A percentile compares a stretch with the other conserved stretches of the same genome.
phyloP scores from a whole-genome alignment of 805 yeast species.

The Teunomyces barrocoloradensis region DNA sequence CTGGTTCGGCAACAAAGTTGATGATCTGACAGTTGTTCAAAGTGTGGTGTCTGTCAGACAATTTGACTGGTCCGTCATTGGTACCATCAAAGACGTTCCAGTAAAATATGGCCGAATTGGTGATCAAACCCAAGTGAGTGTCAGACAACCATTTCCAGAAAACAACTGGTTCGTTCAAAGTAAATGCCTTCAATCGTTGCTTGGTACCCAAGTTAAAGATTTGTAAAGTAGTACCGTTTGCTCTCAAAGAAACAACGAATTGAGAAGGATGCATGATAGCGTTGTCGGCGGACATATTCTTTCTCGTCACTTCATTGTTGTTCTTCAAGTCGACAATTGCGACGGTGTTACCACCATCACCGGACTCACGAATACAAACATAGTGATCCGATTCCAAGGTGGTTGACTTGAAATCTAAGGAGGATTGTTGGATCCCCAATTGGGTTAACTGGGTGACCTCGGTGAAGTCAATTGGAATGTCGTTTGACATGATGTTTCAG shows the following conservation, averaged over 20 bases:
- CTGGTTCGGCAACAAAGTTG: conserved; percentile 78
- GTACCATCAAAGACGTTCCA: conserved; percentile 86
- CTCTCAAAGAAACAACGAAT: conserved; percentile 88
- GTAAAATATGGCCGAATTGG: conserved; percentile 68
- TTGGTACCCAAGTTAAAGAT: conserved; percentile 86
- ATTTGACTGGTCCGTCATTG: conserved; percentile 70
- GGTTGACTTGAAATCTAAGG: conserved; percentile 89
- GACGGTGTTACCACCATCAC: conserved; percentile 72
- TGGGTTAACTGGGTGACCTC: conserved; percentile 87
- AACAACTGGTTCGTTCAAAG: conserved; percentile 82
- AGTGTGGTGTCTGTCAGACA: conserved; percentile 81
- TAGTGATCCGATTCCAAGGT: conserved; percentile 92
- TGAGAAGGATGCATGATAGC: conserved; percentile 95
- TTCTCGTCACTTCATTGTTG: conserved; percentile 76
- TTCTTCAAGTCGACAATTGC: conserved; percentile 85
- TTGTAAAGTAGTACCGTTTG: conserved; percentile 94
- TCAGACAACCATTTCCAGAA: conserved; percentile 93
- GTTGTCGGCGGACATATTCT: conserved; percentile 95
- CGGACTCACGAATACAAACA: conserved; percentile 75
- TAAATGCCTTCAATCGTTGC: conserved; percentile 84
- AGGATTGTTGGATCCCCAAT: conserved; percentile 79
- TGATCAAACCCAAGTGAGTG: conserved; percentile 75
- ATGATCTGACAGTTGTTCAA: conserved; percentile 83
- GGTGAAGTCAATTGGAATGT: conserved; percentile 95
- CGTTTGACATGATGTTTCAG: conserved; percentile 26